Base-by-base conservation (phyloP, 345 rosid species). In the Aquilaria malaccensis region DNA sequence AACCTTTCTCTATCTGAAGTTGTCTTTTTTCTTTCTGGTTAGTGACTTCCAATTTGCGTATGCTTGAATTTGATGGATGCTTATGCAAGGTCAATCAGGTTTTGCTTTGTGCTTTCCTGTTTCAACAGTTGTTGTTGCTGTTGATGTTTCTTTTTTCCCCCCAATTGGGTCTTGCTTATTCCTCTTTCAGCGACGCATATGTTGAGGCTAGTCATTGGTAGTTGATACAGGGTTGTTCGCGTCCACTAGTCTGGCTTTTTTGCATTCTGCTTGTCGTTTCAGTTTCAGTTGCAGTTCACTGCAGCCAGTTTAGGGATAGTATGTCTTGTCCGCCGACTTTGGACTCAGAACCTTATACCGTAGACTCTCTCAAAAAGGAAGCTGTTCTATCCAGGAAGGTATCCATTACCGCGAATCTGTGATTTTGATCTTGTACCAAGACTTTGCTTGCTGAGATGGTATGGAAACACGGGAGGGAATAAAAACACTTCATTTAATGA, bases 221-320 rank as follows among this genome's bases (percentile, higher is more conserved):
- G 56, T 30, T 55, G 14, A 67, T 49, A 60, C 80, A 73, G 79
- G 70, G 73, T 29, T 50, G 48, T 5, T 51, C 59, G 22, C 52
- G 29, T 67, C 61, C 52, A 14, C 63, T 55, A 54, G 41, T 11
- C 15, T 67, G 63, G 62, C 50, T 52, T 37, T 64, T n/a, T 50
- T 72, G 30, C 69, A 30, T 73, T 52, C 33, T 66, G 9, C 55
- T 78, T 32, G 15, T 45, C 31, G 49, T 62, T 55, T 55, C n/a
- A 29, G 49, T 62, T 55, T 55, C n/a, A 10, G 12, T 10, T 56
- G 66, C 65, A 33, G 57, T 52, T 47, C 46, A 57, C 52, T 56
- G 60, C 59, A 49, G 58, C 55, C 29, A 53, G 45, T 52, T 41
- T 51, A 37, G 43, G 45, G 50, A 58, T 60, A 55, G 50, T 22